Evolutionary conservation across 78 protist genomes (phyloP).

Genomic region (Protostelium mycophagum): DNA sequence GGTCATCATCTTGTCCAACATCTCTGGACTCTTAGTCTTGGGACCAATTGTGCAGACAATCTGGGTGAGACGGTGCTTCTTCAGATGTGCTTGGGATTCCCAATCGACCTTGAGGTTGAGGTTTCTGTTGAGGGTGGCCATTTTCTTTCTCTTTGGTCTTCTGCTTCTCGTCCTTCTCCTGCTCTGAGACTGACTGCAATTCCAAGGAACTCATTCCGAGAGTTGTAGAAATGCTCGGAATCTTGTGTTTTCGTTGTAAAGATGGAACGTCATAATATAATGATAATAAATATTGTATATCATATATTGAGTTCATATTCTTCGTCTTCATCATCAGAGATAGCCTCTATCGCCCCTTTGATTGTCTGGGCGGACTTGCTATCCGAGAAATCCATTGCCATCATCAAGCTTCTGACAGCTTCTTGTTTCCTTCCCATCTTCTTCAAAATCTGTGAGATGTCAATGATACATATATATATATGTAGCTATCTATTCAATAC

Average conservation of each 20-base stretch:
- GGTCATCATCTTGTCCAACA: constrained; percentile 51
- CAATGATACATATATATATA: too few relatives aligned
- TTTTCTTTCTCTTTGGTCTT: too few relatives aligned
- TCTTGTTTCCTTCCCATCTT: constrained; percentile 3
- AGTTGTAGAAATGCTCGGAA: too few relatives aligned
- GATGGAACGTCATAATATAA: too few relatives aligned
- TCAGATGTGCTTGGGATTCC: constrained; percentile 24
- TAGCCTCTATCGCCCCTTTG: background rate
- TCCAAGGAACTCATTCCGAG: too few relatives aligned
- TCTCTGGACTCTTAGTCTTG: constrained; percentile 80
- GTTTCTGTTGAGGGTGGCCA: constrained; percentile 62
- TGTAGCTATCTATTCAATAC: constrained; percentile 40
- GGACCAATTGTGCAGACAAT: constrained; percentile 89
- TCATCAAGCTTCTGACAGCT: background rate
- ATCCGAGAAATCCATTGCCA: background rate
- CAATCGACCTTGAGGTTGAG: constrained; percentile 41
- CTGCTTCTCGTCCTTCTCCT: too few relatives aligned
- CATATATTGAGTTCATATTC: too few relatives aligned
- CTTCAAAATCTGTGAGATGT: background rate
- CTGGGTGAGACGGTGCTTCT: constrained; percentile 19
- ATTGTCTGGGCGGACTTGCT: background rate
- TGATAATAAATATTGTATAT: too few relatives aligned
- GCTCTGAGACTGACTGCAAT: too few relatives aligned
- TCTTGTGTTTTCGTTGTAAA: too few relatives aligned
- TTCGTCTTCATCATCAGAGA: background rate